These are phyloP conservation scores for Lepidium africanum DNA, from an alignment of 345 rosid species.

Conservation along the genomic window DNA sequence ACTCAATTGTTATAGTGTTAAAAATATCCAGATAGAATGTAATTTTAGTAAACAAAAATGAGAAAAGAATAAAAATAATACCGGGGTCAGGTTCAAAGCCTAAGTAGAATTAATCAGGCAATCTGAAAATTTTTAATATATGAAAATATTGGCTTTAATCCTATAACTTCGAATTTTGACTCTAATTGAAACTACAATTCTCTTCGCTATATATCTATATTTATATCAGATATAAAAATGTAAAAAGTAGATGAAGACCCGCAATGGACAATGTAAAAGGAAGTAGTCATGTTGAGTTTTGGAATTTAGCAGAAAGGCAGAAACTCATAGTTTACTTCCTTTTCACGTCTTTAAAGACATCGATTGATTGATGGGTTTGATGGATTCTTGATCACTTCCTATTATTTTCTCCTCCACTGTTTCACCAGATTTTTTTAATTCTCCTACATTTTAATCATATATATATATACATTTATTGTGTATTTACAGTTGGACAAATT, in stretches of 20 bases:
- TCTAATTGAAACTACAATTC: not conserved
- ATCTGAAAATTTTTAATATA: not conserved
- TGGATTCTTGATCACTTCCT: constrained; percentile 34
- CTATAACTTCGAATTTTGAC: not conserved
- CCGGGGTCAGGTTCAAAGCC: not conserved
- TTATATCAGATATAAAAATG: not conserved
- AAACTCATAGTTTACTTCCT: constrained; percentile 42
- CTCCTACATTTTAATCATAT: no score
- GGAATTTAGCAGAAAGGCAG: constrained; percentile 20
- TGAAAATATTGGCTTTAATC: not conserved
- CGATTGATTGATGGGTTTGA: constrained; percentile 35
- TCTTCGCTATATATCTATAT: not conserved
- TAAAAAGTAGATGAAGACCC: constrained; percentile 16
- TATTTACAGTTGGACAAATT: not conserved
- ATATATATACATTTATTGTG: no score
- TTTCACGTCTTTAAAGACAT: constrained; percentile 46
- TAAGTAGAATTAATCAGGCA: not conserved
- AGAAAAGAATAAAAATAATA: not conserved
- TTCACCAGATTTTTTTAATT: not conserved
- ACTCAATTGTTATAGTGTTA: no score
- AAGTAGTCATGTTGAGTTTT: constrained; percentile 12
- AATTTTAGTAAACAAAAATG: no score
- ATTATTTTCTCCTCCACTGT: constrained; percentile 15
- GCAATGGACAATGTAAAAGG: constrained; percentile 14
- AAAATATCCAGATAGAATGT: no score